Percentiles rank a stretch among this genome's conserved stretches.
These are phyloP conservation scores for Rugiboletus extremiorientalis DNA, from an alignment of 1,284 basidiomycete genomes.

Conservation along the genomic window DNA sequence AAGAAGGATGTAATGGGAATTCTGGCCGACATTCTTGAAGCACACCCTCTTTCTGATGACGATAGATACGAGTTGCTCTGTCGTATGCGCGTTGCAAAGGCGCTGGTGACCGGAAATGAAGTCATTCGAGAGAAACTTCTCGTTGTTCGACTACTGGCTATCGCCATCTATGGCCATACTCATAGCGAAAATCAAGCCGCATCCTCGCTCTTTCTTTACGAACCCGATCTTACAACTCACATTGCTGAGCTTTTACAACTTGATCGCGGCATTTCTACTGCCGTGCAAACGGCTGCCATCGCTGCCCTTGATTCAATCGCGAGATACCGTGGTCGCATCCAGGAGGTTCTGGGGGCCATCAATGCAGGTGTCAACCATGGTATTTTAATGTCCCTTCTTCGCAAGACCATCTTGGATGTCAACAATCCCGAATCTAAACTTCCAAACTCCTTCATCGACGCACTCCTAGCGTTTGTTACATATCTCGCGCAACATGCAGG, in stretches of 20 bases:
- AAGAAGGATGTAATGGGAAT: constrained; percentile 69
- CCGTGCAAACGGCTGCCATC: constrained; percentile 82
- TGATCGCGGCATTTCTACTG: constrained; percentile 64
- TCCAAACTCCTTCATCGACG: constrained; percentile 84
- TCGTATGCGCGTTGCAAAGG: constrained; percentile 79
- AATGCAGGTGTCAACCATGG: constrained; percentile 98
- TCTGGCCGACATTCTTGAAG: constrained; percentile 72
- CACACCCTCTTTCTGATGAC: constrained; percentile 74
- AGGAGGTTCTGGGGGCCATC: constrained; percentile 88
- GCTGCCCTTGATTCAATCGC: constrained; percentile 89
- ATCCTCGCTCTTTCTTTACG: constrained; percentile 88
- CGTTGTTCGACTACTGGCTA: constrained; percentile 79
- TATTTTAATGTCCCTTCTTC: constrained; percentile 84
- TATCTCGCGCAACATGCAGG: constrained; percentile 83
- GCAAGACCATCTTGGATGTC: constrained; percentile 76
- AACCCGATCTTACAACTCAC: constrained; percentile 87
- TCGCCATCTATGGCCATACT: constrained; percentile 88
- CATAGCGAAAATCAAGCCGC: constrained; percentile 78
- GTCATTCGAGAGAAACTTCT: constrained; percentile 80
- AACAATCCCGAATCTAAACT: constrained; percentile 60
- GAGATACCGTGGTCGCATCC: constrained; percentile 79
- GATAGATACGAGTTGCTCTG: constrained; percentile 92
- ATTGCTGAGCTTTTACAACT: constrained; percentile 89
- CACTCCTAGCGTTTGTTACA: constrained; percentile 84
- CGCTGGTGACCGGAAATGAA: constrained; percentile 57